Evolutionary conservation across 2,329 filamentous ascomycete genomes (phyloP), one percentile per base, ranked within the genome.

Genomic region (Phialemoniopsis sp.): DNA sequence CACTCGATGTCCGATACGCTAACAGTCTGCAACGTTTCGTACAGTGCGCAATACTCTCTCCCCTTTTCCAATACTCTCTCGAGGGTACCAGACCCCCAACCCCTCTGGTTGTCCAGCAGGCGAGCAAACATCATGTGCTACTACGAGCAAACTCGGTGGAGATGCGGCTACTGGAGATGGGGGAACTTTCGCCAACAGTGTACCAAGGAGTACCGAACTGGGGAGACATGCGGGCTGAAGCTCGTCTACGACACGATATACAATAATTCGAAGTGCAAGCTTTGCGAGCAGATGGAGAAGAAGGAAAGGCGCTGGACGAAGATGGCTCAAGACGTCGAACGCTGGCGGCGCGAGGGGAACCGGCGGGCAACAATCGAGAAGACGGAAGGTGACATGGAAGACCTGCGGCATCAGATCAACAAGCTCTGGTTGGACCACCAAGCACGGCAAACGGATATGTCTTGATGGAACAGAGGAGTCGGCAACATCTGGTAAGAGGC

Each of bases 221-320:
- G 91, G 55, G 91, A 97, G 73, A 96, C 91, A 29, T 97, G 91
- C 67, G 91, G 91, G 46, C 84, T 95, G 68, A 95, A 89, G 68
- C 78, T 95, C 48, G 83, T 95, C 57, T 89, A 86, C 70, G 70
- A 80, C 52, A 90, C 87, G 18, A 72, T 79, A 47, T 70, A 71
- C 43, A 72, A 84, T 39, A 52, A 62, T 32, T 77, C 78, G 40
- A 78, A 80, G 53, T 97, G 91, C 73, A 87, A 86, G 59, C 73
- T 89, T 46, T 97, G 91, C 68, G 83, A 89, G 56, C 89, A 93
- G 66, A 89, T 90, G 51, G 84, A 89, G 57, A 90, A 86, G 65
- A 95, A 95, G 68, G 68, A 77, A 56, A 80, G 88, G 40, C 82
- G 87, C 47, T 77, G 82, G 56, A 70, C 72, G 56, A 88, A 89